Percentiles rank a stretch among this genome's conserved stretches.
Conservation (phyloP, 2,329 filamentous ascomycete species). For the Scleromitrula shiraiana region DNA sequence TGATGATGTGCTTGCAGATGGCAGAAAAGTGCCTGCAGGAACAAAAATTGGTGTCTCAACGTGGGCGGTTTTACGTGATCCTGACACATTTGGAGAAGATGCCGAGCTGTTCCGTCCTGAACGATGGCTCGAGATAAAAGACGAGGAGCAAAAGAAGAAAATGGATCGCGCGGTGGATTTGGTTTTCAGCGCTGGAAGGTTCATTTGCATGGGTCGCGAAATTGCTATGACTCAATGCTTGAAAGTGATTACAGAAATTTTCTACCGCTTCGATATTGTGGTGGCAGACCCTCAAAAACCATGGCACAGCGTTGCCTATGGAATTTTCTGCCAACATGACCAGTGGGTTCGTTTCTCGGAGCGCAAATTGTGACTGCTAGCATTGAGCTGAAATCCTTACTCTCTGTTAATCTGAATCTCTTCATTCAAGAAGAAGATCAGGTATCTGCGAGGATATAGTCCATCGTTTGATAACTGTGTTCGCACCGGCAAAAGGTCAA, state of each 20-base stretch:
- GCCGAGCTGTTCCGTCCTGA: slow-evolving; percentile 38
- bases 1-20: slow-evolving; percentile 11
- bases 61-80: not conserved
- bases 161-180: slow-evolving; percentile 36
- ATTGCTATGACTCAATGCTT: slow-evolving; percentile 42
- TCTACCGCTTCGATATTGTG: too few species aligned
- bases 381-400: too few species aligned
- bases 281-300: too few species aligned
- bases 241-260: slow-evolving; percentile 42
- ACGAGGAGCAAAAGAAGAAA: slow-evolving; percentile 10
- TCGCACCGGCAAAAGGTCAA: too few species aligned
- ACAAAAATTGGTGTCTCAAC: not conserved
- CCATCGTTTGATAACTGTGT: too few species aligned
- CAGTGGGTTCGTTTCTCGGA: too few species aligned
- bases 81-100: slow-evolving; percentile 29
- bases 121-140: slow-evolving; percentile 37
- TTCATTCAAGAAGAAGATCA: too few species aligned
- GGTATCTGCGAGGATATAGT: too few species aligned
- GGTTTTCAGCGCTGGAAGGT: slow-evolving; percentile 37
- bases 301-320: too few species aligned
- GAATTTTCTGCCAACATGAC: too few species aligned
- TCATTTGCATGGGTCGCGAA: slow-evolving; percentile 37
- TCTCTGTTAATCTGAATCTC: too few species aligned
- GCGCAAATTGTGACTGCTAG: too few species aligned
- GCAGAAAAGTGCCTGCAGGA: slow-evolving; percentile 7